Evolutionary conservation across 2,329 filamentous ascomycete genomes (phyloP).

Genomic region (Alternaria brassicicola): DNA sequence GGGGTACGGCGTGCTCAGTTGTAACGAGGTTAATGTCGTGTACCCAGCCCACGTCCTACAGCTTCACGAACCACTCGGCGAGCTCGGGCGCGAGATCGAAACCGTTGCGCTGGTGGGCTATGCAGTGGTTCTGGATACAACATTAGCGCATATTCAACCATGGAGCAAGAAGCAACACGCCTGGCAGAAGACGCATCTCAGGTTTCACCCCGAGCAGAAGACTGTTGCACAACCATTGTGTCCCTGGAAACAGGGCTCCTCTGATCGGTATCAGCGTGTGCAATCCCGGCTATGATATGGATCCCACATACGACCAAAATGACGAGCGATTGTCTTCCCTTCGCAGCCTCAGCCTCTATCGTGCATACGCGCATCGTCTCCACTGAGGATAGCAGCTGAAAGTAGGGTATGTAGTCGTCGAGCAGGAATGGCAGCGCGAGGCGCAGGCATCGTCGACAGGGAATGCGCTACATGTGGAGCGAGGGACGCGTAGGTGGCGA

Average conservation of each 20-base stretch:
- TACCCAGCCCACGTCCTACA: slow-evolving; percentile 78
- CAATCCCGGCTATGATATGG: accelerated
- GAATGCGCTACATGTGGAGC: neutral
- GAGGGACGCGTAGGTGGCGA: slow-evolving; percentile 2
- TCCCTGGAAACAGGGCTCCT: slow-evolving; percentile 81
- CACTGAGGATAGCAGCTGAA: slow-evolving; percentile 69
- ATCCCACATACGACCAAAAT: slow-evolving; percentile 67
- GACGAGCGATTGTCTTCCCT: slow-evolving; percentile 83
- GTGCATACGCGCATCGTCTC: slow-evolving; percentile 79
- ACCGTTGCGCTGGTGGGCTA: slow-evolving; percentile 80
- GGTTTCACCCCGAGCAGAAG: slow-evolving; percentile 79
- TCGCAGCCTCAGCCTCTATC: slow-evolving; percentile 74
- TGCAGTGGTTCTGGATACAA: slow-evolving; percentile 69
- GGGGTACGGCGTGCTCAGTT: slow-evolving; percentile 84
- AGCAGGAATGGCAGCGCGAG: slow-evolving; percentile 72
- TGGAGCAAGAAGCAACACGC: neutral
- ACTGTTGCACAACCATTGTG: slow-evolving; percentile 80
- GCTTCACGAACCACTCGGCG: slow-evolving; percentile 80
- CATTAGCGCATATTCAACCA: neutral
- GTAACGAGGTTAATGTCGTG: slow-evolving; percentile 91
- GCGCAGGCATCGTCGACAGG: slow-evolving; percentile 49
- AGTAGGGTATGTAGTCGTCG: slow-evolving; percentile 74
- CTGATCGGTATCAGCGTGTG: slow-evolving; percentile 43
- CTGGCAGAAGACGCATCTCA: slow-evolving; percentile 66
- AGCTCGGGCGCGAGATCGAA: slow-evolving; percentile 80